Percentiles rank a stretch among this genome's conserved stretches.
Evolutionary conservation across 805 yeast genomes (phyloP).

Genomic region (Kluyveromyces wickerhamii): DNA sequence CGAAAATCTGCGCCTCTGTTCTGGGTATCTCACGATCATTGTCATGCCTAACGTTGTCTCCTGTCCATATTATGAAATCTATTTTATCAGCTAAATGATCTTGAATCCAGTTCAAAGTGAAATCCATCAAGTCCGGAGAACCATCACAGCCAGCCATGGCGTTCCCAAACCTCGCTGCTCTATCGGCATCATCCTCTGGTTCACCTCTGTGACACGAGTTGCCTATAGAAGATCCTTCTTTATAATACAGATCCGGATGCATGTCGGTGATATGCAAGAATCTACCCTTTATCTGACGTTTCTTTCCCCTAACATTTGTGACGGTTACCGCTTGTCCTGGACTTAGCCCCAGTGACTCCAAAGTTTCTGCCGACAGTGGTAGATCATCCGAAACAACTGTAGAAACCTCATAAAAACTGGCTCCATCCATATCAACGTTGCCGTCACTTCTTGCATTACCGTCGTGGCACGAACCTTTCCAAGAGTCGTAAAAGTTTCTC

Average conservation of each 20-base stretch:
- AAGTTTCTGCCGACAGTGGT: background rate
- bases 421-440: too few relatives aligned
- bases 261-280: conserved; percentile 82
- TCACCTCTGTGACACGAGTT: conserved; percentile 47
- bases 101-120: conserved; percentile 60
- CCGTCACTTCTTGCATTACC: too few relatives aligned
- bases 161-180: conserved; percentile 64
- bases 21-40: conserved; percentile 70
- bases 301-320: conserved; percentile 6
- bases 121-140: conserved; percentile 51
- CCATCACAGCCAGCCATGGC: conserved; percentile 74
- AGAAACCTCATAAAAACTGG: background rate
- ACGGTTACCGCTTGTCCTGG: conserved; percentile 9
- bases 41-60: conserved; percentile 82
- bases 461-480: too few relatives aligned
- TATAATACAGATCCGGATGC: conserved; percentile 72
- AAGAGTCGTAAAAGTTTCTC: too few relatives aligned
- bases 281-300: conserved; percentile 49
- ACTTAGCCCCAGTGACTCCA: conserved; percentile 11
- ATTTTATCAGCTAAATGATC: conserved; percentile 62
- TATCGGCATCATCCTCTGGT: conserved; percentile 29
- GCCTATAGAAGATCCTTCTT: conserved; percentile 41
- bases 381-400: background rate
- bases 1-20: conserved; percentile 62
- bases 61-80: conserved; percentile 87